Evolutionary conservation across 169 alveolate genomes (phyloP).

Genomic region (Hepatocystis sp.): DNA sequence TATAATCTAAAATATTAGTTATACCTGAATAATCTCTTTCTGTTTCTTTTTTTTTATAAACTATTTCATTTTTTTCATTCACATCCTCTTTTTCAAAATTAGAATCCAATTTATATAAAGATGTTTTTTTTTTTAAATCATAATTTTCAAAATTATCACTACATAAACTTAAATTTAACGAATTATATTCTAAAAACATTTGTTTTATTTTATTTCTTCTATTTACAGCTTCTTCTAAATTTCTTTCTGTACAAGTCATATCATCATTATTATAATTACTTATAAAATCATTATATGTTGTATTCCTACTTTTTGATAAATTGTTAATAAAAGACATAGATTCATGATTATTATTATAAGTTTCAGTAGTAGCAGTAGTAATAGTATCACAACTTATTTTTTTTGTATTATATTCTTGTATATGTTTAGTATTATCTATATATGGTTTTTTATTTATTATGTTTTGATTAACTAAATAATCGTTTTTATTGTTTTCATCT

Average conservation of each 20-base stretch:
- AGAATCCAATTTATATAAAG: constrained; percentile 18
- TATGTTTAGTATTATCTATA: background rate
- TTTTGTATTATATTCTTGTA: constrained; percentile 14
- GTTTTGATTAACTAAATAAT: constrained; percentile 9
- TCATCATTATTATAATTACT: no score
- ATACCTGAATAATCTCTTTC: constrained; percentile 8
- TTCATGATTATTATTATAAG: constrained; percentile 10
- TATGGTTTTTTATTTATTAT: constrained; percentile 3
- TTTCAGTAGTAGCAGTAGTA: background rate
- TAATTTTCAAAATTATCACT: constrained; percentile 26
- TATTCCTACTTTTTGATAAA: no score
- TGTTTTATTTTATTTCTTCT: constrained; percentile 60
- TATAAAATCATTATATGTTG: no score
- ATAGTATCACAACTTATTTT: constrained; percentile 4
- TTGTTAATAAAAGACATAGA: constrained; percentile 15
- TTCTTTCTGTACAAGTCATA: constrained; percentile 32
- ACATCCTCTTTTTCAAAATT: constrained; percentile 3
- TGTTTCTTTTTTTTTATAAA: constrained; percentile 2
- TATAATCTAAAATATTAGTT: no score
- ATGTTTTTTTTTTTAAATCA: constrained; percentile 31
- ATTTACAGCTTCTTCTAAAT: constrained; percentile 69
- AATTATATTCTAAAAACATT: constrained; percentile 50
- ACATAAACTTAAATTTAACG: constrained; percentile 61
- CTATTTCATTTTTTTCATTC: background rate
- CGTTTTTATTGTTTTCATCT: constrained; percentile 4